Conservation (phyloP, 2,329 filamentous ascomycete species). For the Cercospora sesami region DNA sequence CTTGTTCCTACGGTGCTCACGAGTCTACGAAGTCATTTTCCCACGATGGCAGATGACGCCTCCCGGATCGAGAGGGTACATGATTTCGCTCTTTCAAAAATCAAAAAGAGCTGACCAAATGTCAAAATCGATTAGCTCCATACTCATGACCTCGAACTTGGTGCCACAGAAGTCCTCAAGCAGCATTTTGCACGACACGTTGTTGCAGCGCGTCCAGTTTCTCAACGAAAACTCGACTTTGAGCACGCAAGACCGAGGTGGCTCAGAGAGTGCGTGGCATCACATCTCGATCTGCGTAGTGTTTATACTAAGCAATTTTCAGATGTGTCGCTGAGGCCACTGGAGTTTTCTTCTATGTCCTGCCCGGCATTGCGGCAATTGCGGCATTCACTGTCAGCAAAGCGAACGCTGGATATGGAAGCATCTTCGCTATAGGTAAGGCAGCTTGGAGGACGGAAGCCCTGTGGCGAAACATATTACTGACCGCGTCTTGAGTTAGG, state of each 20-base stretch:
- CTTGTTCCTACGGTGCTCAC: neutral
- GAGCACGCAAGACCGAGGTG: constrained; percentile 56
- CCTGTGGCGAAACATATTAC: no score
- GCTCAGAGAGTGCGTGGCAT: constrained; percentile 49
- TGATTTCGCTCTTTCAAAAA: neutral
- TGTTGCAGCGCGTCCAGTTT: constrained; percentile 52
- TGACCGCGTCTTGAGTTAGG: no score
- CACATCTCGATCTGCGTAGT: neutral
- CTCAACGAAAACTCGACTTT: constrained; percentile 56
- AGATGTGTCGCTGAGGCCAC: constrained; percentile 55
- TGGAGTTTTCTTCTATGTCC: constrained; percentile 54
- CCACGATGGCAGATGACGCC: neutral
- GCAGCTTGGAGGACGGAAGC: no score
- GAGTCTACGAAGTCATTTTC: neutral
- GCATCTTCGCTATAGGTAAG: constrained; percentile 55
- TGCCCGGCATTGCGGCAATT: constrained; percentile 55
- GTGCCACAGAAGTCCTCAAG: constrained; percentile 56
- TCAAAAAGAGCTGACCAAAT: neutral
- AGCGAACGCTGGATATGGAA: constrained; percentile 48
- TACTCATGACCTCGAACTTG: constrained; percentile 50
- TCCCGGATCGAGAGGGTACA: neutral
- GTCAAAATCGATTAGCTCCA: constrained; percentile 22
- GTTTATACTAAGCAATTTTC: neutral
- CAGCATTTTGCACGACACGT: constrained; percentile 54
- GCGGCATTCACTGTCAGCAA: constrained; percentile 54